phyloP scores from a whole-genome alignment of 805 yeast genomes.

The Saturnispora zaruensis region DNA sequence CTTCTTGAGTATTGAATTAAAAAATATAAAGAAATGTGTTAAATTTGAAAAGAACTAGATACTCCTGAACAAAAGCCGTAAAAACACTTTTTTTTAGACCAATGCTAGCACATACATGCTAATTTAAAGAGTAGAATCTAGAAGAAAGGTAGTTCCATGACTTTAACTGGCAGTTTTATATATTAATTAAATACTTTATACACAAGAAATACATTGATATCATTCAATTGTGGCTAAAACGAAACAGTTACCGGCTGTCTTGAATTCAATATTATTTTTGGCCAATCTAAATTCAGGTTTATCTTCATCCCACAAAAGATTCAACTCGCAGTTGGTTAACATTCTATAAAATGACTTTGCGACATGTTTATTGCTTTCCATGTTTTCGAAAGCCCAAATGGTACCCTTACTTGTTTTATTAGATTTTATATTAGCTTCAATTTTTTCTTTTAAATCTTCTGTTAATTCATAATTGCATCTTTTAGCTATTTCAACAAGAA shows the following conservation, averaged over 20 bases:
- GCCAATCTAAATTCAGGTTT: not conserved
- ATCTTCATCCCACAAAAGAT: not conserved
- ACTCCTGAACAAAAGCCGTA: no score
- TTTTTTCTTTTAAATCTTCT: not conserved
- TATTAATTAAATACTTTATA: not conserved
- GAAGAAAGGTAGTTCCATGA: no score
- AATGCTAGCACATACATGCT: no score
- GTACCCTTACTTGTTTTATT: not conserved
- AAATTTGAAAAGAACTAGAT: no score
- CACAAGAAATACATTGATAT: not conserved
- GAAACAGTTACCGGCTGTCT: conserved; percentile 1
- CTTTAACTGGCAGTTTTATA: no score
- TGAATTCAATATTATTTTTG: not conserved
- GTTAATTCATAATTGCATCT: not conserved
- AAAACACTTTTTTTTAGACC: no score
- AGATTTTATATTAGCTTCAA: not conserved
- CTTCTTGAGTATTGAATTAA: no score
- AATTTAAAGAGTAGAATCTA: no score
- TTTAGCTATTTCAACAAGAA: not conserved
- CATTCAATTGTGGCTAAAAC: not conserved
- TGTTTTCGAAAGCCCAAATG: not conserved
- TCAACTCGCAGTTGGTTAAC: not conserved
- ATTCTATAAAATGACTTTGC: not conserved
- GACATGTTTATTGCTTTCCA: not conserved
- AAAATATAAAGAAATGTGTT: no score